Evolutionary conservation across 176 grass and related monocot genomes (phyloP).

Genomic region (Pontederia crassipes): DNA sequence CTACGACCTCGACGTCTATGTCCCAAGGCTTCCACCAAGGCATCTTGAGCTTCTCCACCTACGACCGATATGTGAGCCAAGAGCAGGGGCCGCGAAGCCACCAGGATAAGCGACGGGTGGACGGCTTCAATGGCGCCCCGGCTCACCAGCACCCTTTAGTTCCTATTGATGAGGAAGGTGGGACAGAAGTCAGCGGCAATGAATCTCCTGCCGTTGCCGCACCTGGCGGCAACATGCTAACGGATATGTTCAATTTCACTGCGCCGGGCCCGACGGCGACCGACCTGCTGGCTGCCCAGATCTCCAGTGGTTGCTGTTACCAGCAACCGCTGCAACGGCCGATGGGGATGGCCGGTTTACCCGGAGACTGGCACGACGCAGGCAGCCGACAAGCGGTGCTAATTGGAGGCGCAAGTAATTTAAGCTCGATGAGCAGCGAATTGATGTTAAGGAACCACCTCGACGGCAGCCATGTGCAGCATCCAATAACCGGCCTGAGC

Average conservation of each 20-base stretch:
- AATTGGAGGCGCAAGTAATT: neutral
- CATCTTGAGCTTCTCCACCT: slow-evolving; percentile 37
- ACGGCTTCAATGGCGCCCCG: slow-evolving; percentile 58
- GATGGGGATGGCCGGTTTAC: slow-evolving; percentile 13
- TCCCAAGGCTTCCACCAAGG: slow-evolving; percentile 82
- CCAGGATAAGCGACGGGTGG: slow-evolving; percentile 76
- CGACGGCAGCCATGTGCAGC: slow-evolving; percentile 14
- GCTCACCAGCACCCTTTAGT: slow-evolving; percentile 23
- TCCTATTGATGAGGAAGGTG: slow-evolving; percentile 30
- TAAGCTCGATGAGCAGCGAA: slow-evolving; percentile 7
- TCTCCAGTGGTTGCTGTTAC: slow-evolving; percentile 36
- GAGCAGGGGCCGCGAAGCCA: slow-evolving; percentile 61
- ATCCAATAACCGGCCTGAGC: slow-evolving; percentile 11
- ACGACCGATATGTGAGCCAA: slow-evolving; percentile 13
- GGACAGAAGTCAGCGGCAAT: slow-evolving; percentile 29
- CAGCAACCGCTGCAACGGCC: slow-evolving; percentile 36
- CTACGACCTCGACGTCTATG: slow-evolving; percentile 35
- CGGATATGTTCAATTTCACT: slow-evolving; percentile 94
- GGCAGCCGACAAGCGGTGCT: slow-evolving; percentile 6
- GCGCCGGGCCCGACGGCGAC: slow-evolving; percentile 40
- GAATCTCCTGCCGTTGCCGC: slow-evolving; percentile 31
- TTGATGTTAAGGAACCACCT: slow-evolving; percentile 1
- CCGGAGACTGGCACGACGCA: slow-evolving; percentile 48
- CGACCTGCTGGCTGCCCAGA: slow-evolving; percentile 81
- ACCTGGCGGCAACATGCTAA: slow-evolving; percentile 63